Percentiles rank a stretch among this genome's conserved stretches.
Conservation (phyloP, 305 asterid genomes). For the Solanum aculeatissimum region DNA sequence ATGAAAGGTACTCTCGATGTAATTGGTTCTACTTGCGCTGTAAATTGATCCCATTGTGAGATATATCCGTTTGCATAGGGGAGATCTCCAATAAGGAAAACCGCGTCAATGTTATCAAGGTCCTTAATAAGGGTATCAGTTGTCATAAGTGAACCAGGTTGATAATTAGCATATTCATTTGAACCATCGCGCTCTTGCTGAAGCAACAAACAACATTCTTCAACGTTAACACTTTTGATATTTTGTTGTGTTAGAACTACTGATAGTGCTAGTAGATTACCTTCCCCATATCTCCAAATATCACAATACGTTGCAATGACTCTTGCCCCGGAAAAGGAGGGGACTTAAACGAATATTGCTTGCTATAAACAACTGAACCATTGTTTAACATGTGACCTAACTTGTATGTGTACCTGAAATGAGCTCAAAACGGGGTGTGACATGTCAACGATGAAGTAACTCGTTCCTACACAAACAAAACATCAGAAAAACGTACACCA, state of each 20-base stretch:
- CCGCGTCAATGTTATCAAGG: constrained; percentile 19
- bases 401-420: constrained; percentile 29
- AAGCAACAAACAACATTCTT: neutral
- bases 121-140: constrained; percentile 22
- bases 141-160: constrained; percentile 27
- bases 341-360: constrained; percentile 18
- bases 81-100: constrained; percentile 25
- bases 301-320: constrained; percentile 32
- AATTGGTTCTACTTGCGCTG: constrained; percentile 16
- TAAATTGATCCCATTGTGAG: constrained; percentile 30
- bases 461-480: no score
- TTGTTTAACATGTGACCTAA: constrained; percentile 23
- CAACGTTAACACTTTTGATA: neutral
- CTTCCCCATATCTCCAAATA: constrained; percentile 59
- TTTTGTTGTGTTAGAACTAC: neutral
- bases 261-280: neutral
- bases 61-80: constrained; percentile 26
- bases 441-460: neutral
- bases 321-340: constrained; percentile 43
- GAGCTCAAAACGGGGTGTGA: neutral
- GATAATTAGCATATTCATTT: constrained; percentile 26
- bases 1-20: constrained; percentile 17
- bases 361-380: constrained; percentile 30
- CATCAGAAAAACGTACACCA: constrained; percentile 4
- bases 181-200: constrained; percentile 36